A percentile compares a stretch with the other conserved stretches of the same genome.
These are phyloP conservation scores for Colletotrichum lindemuthianum DNA, from an alignment of 2,329 filamentous ascomycete genomes.

Conservation along the genomic window DNA sequence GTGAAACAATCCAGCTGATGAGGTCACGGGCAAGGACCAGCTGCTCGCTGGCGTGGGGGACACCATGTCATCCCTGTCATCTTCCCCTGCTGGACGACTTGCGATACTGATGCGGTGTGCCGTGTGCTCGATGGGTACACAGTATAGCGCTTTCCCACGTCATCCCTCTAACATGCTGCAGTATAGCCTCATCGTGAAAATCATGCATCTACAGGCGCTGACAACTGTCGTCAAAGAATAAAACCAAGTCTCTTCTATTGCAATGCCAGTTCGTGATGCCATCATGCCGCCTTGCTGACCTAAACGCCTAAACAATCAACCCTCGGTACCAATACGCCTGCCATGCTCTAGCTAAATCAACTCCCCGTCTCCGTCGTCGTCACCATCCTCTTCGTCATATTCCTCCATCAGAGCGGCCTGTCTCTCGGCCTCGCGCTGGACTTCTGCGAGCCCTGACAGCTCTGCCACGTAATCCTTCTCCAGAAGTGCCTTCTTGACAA, in stretches of 20 bases:
- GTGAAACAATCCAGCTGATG: conserved; percentile 10
- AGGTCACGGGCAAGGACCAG: conserved; percentile 25
- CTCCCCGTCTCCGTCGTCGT: conserved; percentile 65
- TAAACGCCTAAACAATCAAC: too few relatives aligned
- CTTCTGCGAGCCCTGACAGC: conserved; percentile 77
- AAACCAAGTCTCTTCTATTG: too few relatives aligned
- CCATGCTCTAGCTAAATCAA: conserved; percentile 47
- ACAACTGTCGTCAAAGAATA: too few relatives aligned
- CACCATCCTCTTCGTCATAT: conserved; percentile 66
- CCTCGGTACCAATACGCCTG: neutral
- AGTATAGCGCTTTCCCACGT: too few relatives aligned
- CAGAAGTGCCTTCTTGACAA: conserved; percentile 77
- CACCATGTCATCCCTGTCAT: conserved; percentile 14
- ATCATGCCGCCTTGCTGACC: too few relatives aligned
- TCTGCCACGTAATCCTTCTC: conserved; percentile 84
- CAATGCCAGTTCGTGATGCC: too few relatives aligned
- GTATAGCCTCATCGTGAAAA: too few relatives aligned
- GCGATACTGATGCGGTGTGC: too few relatives aligned
- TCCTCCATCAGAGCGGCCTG: conserved; percentile 66
- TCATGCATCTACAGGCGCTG: too few relatives aligned
- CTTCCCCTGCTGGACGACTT: neutral
- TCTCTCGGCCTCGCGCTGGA: conserved; percentile 69
- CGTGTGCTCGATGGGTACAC: too few relatives aligned
- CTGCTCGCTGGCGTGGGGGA: conserved; percentile 19
- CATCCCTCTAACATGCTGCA: too few relatives aligned